Conservation (phyloP, 2,329 filamentous ascomycete genomes). For the Cryoendolithus antarcticus region DNA sequence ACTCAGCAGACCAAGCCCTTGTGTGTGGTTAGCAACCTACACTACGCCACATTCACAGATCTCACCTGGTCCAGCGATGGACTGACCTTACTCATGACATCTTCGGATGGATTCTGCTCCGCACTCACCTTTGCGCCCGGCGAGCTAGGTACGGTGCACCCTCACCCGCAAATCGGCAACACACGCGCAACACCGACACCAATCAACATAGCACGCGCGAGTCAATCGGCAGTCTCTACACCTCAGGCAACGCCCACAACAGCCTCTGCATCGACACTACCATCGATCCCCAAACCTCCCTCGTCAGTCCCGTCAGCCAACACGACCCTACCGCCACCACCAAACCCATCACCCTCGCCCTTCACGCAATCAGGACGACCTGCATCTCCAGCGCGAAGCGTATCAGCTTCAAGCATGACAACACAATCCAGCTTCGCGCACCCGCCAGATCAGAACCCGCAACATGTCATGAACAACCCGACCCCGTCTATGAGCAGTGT, state of each 20-base stretch:
- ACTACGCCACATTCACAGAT: conserved; percentile 95
- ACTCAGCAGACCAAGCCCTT: conserved; percentile 83
- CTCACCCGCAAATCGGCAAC: conserved; percentile 43
- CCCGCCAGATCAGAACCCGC: conserved; percentile 32
- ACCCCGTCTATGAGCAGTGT: conserved; percentile 22
- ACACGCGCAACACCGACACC: conserved; percentile 27
- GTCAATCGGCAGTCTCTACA: conserved; percentile 25
- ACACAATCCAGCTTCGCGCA: conserved; percentile 42
- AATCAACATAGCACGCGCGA: conserved; percentile 26
- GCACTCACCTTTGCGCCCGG: conserved; percentile 71
- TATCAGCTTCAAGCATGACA: conserved; percentile 67
- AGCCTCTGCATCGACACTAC: conserved; percentile 46
- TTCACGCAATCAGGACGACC: conserved; percentile 42
- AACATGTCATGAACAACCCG: conserved; percentile 23
- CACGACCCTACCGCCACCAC: conserved; percentile 6
- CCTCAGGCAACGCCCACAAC: conserved; percentile 25
- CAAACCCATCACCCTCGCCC: conserved; percentile 43
- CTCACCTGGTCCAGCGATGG: conserved; percentile 79
- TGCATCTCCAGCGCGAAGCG: conserved; percentile 71
- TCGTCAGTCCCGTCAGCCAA: conserved; percentile 24
- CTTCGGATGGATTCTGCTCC: conserved; percentile 95
- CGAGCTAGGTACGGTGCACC: conserved; percentile 74
- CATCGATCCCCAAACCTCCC: conserved; percentile 53
- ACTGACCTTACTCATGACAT: conserved; percentile 79
- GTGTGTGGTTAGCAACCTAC: conserved; percentile 89